A percentile compares a stretch with the other conserved stretches of the same genome.
These are phyloP conservation scores for Penicillium italicum DNA, from an alignment of 2,329 filamentous ascomycete species.

Conservation along the genomic window DNA sequence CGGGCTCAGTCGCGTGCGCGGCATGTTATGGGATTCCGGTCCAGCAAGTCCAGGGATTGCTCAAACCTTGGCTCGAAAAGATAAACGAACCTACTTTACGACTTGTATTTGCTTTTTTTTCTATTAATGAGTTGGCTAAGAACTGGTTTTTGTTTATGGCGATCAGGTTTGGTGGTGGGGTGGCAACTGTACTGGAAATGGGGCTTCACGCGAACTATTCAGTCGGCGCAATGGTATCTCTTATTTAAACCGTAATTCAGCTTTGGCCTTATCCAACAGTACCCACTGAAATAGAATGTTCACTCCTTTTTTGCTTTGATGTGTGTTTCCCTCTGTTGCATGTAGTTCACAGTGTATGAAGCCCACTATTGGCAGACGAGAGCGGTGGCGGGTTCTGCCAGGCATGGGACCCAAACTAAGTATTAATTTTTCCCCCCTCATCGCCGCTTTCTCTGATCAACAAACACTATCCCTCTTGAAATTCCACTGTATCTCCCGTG, in stretches of 20 bases:
- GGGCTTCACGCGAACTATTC: conserved; percentile 3
- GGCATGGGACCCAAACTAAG: conserved; percentile 19
- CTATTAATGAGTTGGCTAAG: conserved; percentile 9
- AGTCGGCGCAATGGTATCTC: conserved; percentile 14
- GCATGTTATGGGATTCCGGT: conserved; percentile 26
- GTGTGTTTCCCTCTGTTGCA: not conserved
- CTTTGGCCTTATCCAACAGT: not conserved
- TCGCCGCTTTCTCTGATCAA: conserved; percentile 22
- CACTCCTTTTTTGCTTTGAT: not conserved
- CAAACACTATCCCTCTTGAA: conserved; percentile 18
- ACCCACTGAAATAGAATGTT: not conserved
- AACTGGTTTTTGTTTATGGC: conserved; percentile 19
- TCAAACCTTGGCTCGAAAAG: conserved; percentile 1
- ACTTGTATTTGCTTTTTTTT: conserved; percentile 23
- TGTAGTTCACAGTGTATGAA: not conserved
- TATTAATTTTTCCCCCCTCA: conserved; percentile 29
- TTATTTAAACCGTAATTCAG: conserved; percentile 1
- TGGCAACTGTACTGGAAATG: conserved; percentile 3
- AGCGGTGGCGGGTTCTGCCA: conserved; percentile 25
- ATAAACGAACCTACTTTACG: conserved; percentile 2
- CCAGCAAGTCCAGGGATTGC: conserved; percentile 10
- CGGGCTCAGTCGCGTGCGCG: conserved; percentile 37
- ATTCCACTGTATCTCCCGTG: conserved; percentile 6
- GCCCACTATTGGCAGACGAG: conserved; percentile 5
- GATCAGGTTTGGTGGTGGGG: conserved; percentile 13